A percentile compares a stretch with the other conserved stretches of the same genome.
Conservation (phyloP, 495 filamentous ascomycete genomes). For the Aspergillus kassunensis region DNA sequence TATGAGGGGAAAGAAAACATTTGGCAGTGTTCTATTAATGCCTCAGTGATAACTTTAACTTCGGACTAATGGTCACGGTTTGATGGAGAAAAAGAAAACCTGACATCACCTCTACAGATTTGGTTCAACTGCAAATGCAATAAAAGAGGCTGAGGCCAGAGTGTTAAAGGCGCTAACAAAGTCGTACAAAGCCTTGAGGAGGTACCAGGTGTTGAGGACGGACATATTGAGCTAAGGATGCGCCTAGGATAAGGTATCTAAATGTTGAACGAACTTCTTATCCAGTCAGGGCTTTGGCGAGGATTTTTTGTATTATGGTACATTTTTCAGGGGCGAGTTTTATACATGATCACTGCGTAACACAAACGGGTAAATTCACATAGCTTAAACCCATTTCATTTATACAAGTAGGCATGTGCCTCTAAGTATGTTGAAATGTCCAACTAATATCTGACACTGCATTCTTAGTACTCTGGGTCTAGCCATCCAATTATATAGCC, state of each 20-base stretch:
- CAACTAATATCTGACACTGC: not conserved
- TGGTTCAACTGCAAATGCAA: not conserved
- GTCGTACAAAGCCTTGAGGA: not conserved
- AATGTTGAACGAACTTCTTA: not conserved
- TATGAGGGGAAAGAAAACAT: not conserved
- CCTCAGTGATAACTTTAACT: not conserved
- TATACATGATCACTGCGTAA: too few relatives aligned
- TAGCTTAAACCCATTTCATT: too few relatives aligned
- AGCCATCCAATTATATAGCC: slow-evolving; percentile 4
- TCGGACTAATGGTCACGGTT: not conserved
- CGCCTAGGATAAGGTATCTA: slow-evolving; percentile 3
- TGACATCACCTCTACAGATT: not conserved
- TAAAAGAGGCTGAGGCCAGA: not conserved
- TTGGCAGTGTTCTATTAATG: not conserved
- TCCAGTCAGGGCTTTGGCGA: not conserved
- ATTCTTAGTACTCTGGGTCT: slow-evolving; percentile 2
- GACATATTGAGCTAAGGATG: not conserved
- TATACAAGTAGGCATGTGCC: too few relatives aligned
- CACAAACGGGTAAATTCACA: too few relatives aligned
- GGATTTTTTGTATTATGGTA: not conserved
- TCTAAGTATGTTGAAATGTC: too few relatives aligned
- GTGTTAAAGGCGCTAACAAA: not conserved
- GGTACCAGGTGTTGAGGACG: slow-evolving; percentile 1
- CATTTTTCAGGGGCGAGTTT: slow-evolving; percentile 5
- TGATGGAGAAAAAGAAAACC: not conserved